These are phyloP conservation scores for Termitomyces sp. DNA, from an alignment of 768 basidiomycete genomes.

Conservation along the genomic window DNA sequence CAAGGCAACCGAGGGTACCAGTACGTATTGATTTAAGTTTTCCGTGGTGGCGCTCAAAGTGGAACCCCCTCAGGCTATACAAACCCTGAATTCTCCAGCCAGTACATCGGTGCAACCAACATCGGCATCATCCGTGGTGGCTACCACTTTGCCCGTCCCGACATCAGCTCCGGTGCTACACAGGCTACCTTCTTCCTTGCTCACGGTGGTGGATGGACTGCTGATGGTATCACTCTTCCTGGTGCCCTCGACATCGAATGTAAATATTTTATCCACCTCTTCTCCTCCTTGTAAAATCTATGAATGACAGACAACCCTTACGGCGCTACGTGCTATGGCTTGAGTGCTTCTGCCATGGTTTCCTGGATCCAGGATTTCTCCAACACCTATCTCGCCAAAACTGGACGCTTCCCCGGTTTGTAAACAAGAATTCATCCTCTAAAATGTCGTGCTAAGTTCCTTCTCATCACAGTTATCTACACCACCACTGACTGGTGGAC, in stretches of 20 bases:
- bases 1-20: slow-evolving; percentile 57
- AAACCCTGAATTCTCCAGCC: slow-evolving; percentile 39
- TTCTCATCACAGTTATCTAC: slow-evolving; percentile 43
- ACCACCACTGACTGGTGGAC: slow-evolving; percentile 68
- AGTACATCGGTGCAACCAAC: slow-evolving; percentile 55
- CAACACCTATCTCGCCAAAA: slow-evolving; percentile 47
- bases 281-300: not conserved
- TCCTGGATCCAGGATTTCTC: slow-evolving; percentile 62
- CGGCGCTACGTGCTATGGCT: slow-evolving; percentile 51
- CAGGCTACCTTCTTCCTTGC: slow-evolving; percentile 60
- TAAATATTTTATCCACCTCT: slow-evolving; percentile 20
- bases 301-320: slow-evolving; percentile 41
- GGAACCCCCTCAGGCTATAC: slow-evolving; percentile 28
- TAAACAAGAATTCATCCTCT: not conserved
- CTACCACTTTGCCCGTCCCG: slow-evolving; percentile 44
- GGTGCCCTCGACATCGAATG: slow-evolving; percentile 64
- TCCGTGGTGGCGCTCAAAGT: not conserved
- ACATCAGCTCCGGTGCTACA: slow-evolving; percentile 45
- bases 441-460: not conserved
- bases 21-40: slow-evolving; percentile 1
- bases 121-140: slow-evolving; percentile 53
- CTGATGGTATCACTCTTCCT: slow-evolving; percentile 44
- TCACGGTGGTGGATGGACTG: slow-evolving; percentile 38
- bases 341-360: slow-evolving; percentile 54
- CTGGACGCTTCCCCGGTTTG: slow-evolving; percentile 41